Base-by-base conservation (phyloP, 306 rosid species). In the Quercus suber region DNA sequence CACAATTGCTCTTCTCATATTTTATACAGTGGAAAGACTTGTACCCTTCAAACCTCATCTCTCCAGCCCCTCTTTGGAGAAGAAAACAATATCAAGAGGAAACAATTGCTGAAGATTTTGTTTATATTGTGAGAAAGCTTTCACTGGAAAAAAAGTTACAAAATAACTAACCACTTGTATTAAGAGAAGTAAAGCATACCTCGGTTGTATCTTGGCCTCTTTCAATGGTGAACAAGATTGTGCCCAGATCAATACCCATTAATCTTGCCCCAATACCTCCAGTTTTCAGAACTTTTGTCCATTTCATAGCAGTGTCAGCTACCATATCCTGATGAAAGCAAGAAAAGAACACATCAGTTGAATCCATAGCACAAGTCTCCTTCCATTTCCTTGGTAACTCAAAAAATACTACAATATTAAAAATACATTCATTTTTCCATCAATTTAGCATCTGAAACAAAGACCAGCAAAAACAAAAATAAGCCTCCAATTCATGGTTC, bases 221-320 rank as follows among this genome's bases (percentile, higher is more conserved):
- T 65, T 89, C 90, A 89, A 95, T 81, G 80, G 85, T 91, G 88
- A 95, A 90, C 99, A 95, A 92, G 89, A 95, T n/a, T 60, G 97
- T 95, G 81, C n/a, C 85, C 25, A 83, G 75, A 87, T 92, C 99
- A 82, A 95, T 89, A 28, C 80, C 97, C 87, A 88, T 89, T 70
- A 95, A 95, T 84, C 83, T 87, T 35, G 79, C 90, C 53, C 84
- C 97, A 49, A 95, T 13, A 15, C 89, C 89, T 84, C 97, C 99
- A 8, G 95, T 87, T 85, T 89, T 92, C 85, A 91, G 75, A 73
- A 95, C 88, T 5, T 90, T 86, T 59, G 92, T 91, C 99, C 99
- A 95, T 79, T 86, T 91, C 93, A 80, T 92, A 64, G 97, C 94
- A 74, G 86, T 82, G 84, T 89, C 92, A 69, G 90, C 82, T 73